These are phyloP conservation scores for Yamadazyma sp. DNA, from an alignment of 805 yeast genomes.

Conservation along the genomic window DNA sequence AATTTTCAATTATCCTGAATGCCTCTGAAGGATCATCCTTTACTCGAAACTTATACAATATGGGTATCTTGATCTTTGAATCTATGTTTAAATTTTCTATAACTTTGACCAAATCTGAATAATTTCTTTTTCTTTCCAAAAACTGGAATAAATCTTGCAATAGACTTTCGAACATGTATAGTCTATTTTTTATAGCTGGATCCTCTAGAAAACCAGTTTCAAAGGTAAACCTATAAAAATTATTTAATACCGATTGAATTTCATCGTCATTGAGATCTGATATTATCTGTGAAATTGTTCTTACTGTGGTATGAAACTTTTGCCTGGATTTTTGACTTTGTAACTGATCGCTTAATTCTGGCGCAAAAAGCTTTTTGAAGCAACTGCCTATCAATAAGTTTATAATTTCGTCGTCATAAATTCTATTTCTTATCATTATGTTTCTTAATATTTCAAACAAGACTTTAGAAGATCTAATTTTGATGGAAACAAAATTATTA, in stretches of 20 bases:
- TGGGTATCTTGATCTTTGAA: background rate
- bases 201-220: constrained; percentile 3
- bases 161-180: constrained; percentile 5
- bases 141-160: constrained; percentile 9
- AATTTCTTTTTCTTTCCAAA: constrained; percentile 9
- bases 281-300: constrained; percentile 28
- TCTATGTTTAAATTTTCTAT: constrained; percentile 1
- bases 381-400: constrained; percentile 3
- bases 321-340: constrained; percentile 1
- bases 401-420: constrained; percentile 9
- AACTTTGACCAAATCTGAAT: background rate
- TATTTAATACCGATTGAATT: constrained; percentile 17
- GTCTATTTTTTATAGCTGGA: constrained; percentile 13
- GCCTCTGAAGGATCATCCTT: constrained; percentile 24
- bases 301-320: constrained; percentile 22
- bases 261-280: constrained; percentile 19
- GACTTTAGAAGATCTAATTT: constrained; percentile 1
- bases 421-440: constrained; percentile 10
- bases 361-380: constrained; percentile 1
- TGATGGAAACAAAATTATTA: constrained; percentile 1
- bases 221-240: constrained; percentile 4
- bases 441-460: constrained; percentile 11
- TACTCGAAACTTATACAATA: constrained; percentile 1
- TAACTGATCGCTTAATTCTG: background rate
- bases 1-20: constrained; percentile 21